Base-by-base conservation (phyloP, 2,329 filamentous ascomycete species). In the Clarireedia homoeocarpa region DNA sequence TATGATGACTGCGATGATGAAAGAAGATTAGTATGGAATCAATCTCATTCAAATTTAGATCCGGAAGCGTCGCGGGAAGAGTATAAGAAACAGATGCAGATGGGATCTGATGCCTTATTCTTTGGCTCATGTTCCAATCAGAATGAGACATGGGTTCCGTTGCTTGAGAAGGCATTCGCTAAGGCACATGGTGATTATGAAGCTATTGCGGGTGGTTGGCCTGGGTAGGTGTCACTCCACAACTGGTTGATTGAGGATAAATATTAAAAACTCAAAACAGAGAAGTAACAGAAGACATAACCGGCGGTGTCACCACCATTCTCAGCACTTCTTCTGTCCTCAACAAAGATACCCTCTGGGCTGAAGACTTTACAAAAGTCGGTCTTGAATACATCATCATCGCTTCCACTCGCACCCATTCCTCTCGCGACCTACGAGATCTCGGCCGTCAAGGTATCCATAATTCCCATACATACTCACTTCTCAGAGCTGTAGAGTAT, bases 341-440 rank as follows among this genome's bases (percentile, higher is more conserved):
- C 3, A 85, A 94, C 66, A 86, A 86, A 57, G 85, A 95, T 51
- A 79, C 82, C 23, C 95, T 95, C 68, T 95, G 90, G 91, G 81
- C 79, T 1, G 83, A 92, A 39, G 88, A 94, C 67, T 78, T 95
- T 24, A 81, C 85, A 71, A 84, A 86, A 60, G 88, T 91, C 57
- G 94, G 95, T 67, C 74, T 89, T 54, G 85, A 89, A 51, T 95
- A 94, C 64, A 72, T 89, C 5, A 89, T 90, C 63, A 85, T 84
- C 10, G 86, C 83, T 62, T 78, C 75, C 0, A 80, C 79, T 0
- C 60, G 62, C n/a, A 59, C 59, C n/a, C 64, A 61, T 17, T 65
- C 70, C 71, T 58, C 74, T 72, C 58, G 59, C 56, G 62, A 61
- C 20, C 4, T 15, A 38, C 7, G 9, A 9, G 36, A 38, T 9